These are phyloP conservation scores for Colletotrichum nymphaeae DNA, from an alignment of 2,329 filamentous ascomycete species.

Conservation along the genomic window DNA sequence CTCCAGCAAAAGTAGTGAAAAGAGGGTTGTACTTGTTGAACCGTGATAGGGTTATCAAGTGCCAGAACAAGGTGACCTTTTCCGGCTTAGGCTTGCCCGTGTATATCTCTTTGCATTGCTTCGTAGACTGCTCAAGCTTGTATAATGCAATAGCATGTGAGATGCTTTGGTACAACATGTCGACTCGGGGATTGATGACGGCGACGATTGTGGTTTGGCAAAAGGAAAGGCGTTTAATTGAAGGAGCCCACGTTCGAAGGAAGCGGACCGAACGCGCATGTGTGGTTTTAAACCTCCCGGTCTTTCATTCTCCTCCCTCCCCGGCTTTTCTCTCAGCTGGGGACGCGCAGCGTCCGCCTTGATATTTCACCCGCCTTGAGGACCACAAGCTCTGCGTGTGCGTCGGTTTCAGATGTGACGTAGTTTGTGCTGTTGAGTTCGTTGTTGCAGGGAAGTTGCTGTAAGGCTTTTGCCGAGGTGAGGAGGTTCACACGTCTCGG, in stretches of 20 bases:
- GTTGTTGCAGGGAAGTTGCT: constrained; percentile 23
- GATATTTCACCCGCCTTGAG: neutral
- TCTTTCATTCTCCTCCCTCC: neutral
- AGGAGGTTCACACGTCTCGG: constrained; percentile 5
- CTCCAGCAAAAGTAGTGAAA: constrained; percentile 33
- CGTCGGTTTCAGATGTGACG: constrained; percentile 35
- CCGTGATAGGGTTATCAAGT: constrained; percentile 26
- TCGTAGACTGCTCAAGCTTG: constrained; percentile 22
- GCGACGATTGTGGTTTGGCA: constrained; percentile 1
- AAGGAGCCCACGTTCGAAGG: neutral
- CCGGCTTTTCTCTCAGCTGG: neutral
- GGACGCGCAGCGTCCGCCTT: neutral
- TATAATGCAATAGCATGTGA: constrained; percentile 20
- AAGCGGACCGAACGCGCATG: constrained; percentile 20
- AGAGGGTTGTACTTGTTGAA: constrained; percentile 33
- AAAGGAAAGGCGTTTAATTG: neutral
- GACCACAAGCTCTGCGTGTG: constrained; percentile 19
- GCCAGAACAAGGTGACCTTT: constrained; percentile 29
- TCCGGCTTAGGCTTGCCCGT: constrained; percentile 23
- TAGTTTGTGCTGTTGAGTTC: constrained; percentile 28
- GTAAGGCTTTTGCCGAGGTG: constrained; percentile 8
- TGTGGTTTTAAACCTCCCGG: constrained; percentile 1
- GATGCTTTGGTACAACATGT: constrained; percentile 15
- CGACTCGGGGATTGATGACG: neutral
- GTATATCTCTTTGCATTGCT: constrained; percentile 26